Evolutionary conservation across 257 asterid species (phyloP).

Genomic region (Oldenlandia corymbosa): DNA sequence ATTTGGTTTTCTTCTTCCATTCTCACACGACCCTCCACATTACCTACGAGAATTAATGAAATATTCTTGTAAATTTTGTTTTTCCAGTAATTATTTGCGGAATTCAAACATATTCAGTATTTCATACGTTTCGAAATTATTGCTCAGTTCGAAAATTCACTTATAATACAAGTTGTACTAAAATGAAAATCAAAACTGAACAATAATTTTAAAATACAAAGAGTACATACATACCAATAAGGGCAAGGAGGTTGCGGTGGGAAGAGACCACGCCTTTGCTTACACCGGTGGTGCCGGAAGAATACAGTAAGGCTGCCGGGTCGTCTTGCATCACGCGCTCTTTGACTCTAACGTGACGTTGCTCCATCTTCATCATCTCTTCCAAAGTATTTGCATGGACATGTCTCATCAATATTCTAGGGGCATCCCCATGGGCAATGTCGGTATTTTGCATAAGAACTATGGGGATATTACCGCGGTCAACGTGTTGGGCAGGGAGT

Average conservation of each 20-base stretch:
- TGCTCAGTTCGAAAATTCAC: too few relatives aligned
- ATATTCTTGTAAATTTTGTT: too few relatives aligned
- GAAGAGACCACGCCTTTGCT: slow-evolving; percentile 93
- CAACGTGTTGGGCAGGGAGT: slow-evolving; percentile 25
- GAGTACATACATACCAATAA: neutral
- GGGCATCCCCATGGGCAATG: too few relatives aligned
- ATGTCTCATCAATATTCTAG: slow-evolving; percentile 4
- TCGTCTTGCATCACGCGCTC: slow-evolving; percentile 60
- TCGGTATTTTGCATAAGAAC: slow-evolving; percentile 40
- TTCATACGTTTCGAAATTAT: too few relatives aligned
- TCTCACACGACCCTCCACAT: slow-evolving; percentile 36
- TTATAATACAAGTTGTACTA: too few relatives aligned
- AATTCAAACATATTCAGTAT: too few relatives aligned
- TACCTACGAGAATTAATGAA: too few relatives aligned
- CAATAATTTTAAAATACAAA: too few relatives aligned
- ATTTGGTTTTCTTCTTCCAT: slow-evolving; percentile 29
- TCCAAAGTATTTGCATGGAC: slow-evolving; percentile 27
- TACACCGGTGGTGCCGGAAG: slow-evolving; percentile 95
- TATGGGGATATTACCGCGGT: slow-evolving; percentile 37
- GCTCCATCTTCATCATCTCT: slow-evolving; percentile 49
- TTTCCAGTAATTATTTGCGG: too few relatives aligned
- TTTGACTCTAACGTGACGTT: slow-evolving; percentile 32
- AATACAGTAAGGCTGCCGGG: slow-evolving; percentile 71
- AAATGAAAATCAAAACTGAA: too few relatives aligned
- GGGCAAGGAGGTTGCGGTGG: slow-evolving; percentile 59